Evolutionary conservation across 2,329 filamentous ascomycete species (phyloP), one percentile per base, ranked within the genome.

Genomic region (Epicoccum nigrum): DNA sequence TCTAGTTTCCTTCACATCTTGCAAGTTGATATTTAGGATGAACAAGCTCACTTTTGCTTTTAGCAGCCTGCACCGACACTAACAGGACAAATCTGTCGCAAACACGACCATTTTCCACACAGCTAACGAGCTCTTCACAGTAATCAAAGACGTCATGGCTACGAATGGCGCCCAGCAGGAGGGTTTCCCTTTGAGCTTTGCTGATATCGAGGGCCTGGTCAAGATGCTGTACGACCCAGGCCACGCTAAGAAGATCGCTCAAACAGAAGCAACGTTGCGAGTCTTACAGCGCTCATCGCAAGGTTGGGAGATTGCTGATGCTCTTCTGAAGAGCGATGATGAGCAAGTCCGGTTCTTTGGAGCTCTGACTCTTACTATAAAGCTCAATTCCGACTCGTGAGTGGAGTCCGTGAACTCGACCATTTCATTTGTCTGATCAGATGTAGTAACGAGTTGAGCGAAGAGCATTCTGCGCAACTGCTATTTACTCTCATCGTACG

Each of bases 361-460:
- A 12, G 93, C 92, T 23, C 81, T 97, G 52, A 97, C 93, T 0
- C 88, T 97, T 60, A 95, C 91, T 42, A 86, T 97, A 63, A 99
- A 97, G 76, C 84, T 97, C 51, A 97, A 97, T 70, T 88, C 87
- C n/a, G 90, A 94, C 68, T 90, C 86, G 88, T 89, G 76, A 57
- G 79, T 65, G n/a, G n/a, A 30, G 5, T 21, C 16, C 20, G 3
- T n/a, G 11, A 33, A 15, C 16, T 11, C 21, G n/a, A 15, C n/a
- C 17, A 7, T 27, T 16, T 39, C 12, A 21, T 35, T 33, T 11
- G 15, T 7, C 54, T 63, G 38, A 64, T 46, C 30, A 13, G 9
- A 7, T 34, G 4, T 45, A 71, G 68, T 9, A 59, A 63, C 23
- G 60, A 62, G 7, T 45, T 74, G 41, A 67, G 59, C 23, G 67